A percentile compares a stretch with the other conserved stretches of the same genome.
phyloP scores from a whole-genome alignment of 352 stramenopile genomes.

The Blastocystis sp. region DNA sequence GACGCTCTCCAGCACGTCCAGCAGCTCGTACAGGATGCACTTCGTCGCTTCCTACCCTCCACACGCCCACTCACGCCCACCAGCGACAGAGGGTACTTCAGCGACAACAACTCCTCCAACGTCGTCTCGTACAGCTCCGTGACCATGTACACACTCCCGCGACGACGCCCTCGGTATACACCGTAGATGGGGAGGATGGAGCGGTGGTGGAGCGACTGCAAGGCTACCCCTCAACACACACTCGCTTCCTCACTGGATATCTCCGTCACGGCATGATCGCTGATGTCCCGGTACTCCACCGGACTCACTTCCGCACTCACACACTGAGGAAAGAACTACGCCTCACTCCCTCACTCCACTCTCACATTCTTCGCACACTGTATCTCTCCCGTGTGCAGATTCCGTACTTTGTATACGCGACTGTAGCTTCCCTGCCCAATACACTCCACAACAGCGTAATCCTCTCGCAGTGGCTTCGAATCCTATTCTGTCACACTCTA shows the following conservation, averaged over 20 bases:
- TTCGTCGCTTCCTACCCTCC: constrained; percentile 1
- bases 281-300: not conserved
- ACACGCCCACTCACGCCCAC: not conserved
- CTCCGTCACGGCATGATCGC: not conserved
- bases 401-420: constrained; percentile 37
- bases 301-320: not conserved
- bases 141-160: constrained; percentile 28
- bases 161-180: not conserved
- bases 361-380: constrained; percentile 14
- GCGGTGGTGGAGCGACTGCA: not conserved
- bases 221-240: not conserved
- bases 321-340: not conserved
- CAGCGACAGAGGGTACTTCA: not conserved
- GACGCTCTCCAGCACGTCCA: not conserved
- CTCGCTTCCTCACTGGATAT: not conserved
- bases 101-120: not conserved
- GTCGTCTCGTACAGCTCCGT: constrained; percentile 34
- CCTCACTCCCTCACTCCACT: too few species aligned
- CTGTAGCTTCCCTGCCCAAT: constrained; percentile 41
- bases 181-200: not conserved
- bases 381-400: constrained; percentile 21
- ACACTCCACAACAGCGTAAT: constrained; percentile 13
- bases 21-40: constrained; percentile 8
- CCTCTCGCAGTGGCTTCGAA: constrained; percentile 1
- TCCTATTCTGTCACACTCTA: not conserved